Base-by-base conservation (phyloP, 2,329 filamentous ascomycete genomes). In the Ascochyta clinopodiicola region DNA sequence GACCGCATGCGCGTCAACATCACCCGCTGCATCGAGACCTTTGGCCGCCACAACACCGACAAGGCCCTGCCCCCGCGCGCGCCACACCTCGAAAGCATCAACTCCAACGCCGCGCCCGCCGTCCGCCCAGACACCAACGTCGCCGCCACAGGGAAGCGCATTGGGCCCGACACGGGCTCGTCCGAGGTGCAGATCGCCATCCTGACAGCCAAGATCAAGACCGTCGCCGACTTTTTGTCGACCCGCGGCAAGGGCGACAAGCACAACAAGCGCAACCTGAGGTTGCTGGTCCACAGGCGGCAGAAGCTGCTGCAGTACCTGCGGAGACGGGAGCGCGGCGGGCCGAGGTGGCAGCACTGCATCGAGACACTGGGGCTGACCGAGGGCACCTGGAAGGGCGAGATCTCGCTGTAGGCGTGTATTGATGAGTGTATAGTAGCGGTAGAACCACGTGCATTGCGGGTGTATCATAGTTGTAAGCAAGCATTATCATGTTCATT, bases 171-270 rank as follows among this genome's bases (percentile, higher is more conserved):
- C 73, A 99, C 94, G 0, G 95, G 95, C 32, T 96, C 91, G 67
- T 91, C 91, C 6, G 95, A 99, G 78, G 96, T 99, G n/a, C 95
- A 99, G 81, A 92, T 96, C 63, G 93, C 92, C 40, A 96, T 99
- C 66, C 77, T 99, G 74, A 99, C 95, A 3, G 86, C 92, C 53
- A 98, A 97, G 83, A 99, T 99, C 73, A 84, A 91, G 60, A 87
- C 89, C 22, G 76, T 99, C 44, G 88, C 90, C 15, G 83, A 89
- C 64, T 87, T 88, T 62, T 77, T 96, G 46, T 83, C 89, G 69
- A 82, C 80, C 37, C 84, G 86, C 64, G 91, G 89, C 5, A 86
- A 89, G 75, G 92, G 89, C 74, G 95, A 99, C 74, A 96, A 96
- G 81, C 86, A 92, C 74, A 97, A 97, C 80, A 96, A 96, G 85